These are phyloP conservation scores for Trametes versicolor DNA, from an alignment of 1,284 basidiomycete species.

Conservation along the genomic window DNA sequence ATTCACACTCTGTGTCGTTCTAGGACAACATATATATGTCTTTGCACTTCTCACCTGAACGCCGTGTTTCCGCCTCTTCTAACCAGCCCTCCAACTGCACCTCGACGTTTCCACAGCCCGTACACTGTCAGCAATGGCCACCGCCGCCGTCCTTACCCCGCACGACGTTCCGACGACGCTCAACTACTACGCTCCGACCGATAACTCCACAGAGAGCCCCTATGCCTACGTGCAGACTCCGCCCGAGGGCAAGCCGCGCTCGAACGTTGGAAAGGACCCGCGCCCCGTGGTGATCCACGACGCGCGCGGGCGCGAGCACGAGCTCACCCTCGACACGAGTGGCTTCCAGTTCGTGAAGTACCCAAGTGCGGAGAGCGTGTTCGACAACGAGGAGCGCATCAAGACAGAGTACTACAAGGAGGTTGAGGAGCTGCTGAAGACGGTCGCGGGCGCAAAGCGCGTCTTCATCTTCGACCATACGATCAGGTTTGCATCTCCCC, in stretches of 20 bases:
- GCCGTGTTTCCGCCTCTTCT: not conserved
- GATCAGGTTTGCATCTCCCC: not conserved
- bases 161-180: constrained; percentile 42
- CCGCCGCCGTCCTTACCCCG: constrained; percentile 35
- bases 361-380: constrained; percentile 48
- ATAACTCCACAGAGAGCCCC: constrained; percentile 31
- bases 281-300: constrained; percentile 38
- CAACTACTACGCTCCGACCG: constrained; percentile 42
- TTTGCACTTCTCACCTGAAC: not conserved
- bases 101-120: not conserved
- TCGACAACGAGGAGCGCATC: constrained; percentile 52
- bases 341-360: constrained; percentile 16
- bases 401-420: constrained; percentile 42
- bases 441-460: constrained; percentile 50
- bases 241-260: constrained; percentile 29
- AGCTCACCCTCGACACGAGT: constrained; percentile 46
- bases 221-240: constrained; percentile 38
- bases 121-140: constrained; percentile 37
- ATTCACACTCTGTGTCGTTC: not conserved
- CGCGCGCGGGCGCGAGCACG: constrained; percentile 44
- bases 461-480: constrained; percentile 50
- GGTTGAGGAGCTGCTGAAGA: constrained; percentile 54
- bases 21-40: not conserved
- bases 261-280: constrained; percentile 38
- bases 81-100: not conserved